Percentiles rank a stretch among this genome's conserved stretches.
phyloP scores from a whole-genome alignment of 768 basidiomycete species.

The Phlebiopsis flavidoalba region DNA sequence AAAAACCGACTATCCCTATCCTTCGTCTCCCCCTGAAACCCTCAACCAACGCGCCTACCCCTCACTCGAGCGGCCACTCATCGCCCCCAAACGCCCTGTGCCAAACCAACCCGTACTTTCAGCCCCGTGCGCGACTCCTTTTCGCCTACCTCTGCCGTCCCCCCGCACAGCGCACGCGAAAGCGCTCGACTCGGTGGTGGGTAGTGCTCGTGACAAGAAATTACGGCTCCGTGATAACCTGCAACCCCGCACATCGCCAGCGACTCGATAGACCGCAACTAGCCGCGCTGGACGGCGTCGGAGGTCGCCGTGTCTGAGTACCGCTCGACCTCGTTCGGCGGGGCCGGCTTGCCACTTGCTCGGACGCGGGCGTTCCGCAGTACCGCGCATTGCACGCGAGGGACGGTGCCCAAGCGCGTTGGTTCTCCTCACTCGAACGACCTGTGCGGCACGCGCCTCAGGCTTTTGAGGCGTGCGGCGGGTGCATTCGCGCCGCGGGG shows the following conservation, averaged over 20 bases:
- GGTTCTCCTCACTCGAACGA: conserved; percentile 1
- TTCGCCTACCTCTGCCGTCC: conserved; percentile 7
- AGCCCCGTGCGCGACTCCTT: conserved; percentile 7
- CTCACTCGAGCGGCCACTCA: conserved; percentile 9
- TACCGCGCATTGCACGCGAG: too few relatives aligned
- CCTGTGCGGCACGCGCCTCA: conserved; percentile 3
- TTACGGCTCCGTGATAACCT: conserved; percentile 10
- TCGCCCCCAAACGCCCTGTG: conserved; percentile 1
- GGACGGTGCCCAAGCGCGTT: conserved; percentile 1
- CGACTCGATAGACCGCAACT: too few relatives aligned
- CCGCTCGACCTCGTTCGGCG: conserved; percentile 3
- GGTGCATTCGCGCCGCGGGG: background rate
- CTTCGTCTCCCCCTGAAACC: conserved; percentile 9
- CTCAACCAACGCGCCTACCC: conserved; percentile 13
- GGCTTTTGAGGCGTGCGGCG: background rate
- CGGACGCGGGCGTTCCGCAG: too few relatives aligned
- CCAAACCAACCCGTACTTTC: conserved; percentile 6
- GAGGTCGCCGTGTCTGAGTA: too few relatives aligned
- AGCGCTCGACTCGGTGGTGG: too few relatives aligned
- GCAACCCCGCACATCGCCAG: conserved; percentile 1
- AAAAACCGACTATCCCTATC: conserved; percentile 8
- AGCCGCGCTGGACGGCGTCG: too few relatives aligned
- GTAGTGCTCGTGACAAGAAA: too few relatives aligned
- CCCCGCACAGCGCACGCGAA: background rate
- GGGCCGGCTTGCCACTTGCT: too few relatives aligned